These are phyloP conservation scores for Plasmodium inui DNA, from an alignment of 169 alveolate genomes.

Conservation along the genomic window DNA sequence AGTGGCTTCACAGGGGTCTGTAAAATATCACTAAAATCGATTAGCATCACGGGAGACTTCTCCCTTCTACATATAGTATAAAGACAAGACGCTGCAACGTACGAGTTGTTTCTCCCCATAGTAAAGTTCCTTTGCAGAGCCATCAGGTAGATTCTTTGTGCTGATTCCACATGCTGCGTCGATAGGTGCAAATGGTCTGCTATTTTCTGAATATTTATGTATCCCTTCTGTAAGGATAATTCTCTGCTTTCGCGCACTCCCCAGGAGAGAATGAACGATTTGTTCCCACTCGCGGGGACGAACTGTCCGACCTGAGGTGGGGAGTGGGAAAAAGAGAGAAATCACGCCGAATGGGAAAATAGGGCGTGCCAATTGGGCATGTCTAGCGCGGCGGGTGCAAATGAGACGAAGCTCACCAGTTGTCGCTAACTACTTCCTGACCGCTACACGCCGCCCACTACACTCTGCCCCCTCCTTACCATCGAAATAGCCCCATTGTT, in stretches of 20 bases:
- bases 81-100: conserved; percentile 95
- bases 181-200: conserved; percentile 90
- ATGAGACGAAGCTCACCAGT: background rate
- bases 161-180: conserved; percentile 90
- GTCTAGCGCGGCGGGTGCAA: background rate
- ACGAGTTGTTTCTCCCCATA: conserved; percentile 93
- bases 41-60: conserved; percentile 93
- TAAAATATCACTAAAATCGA: conserved; percentile 95
- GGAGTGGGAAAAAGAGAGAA: background rate
- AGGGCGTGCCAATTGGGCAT: background rate
- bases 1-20: conserved; percentile 91
- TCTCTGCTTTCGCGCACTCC: conserved; percentile 88
- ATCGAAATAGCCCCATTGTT: conserved; percentile 86
- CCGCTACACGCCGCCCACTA: background rate
- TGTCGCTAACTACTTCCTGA: too few relatives aligned
- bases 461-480: conserved; percentile 11
- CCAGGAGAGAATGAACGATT: conserved; percentile 86
- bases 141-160: conserved; percentile 92
- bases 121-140: conserved; percentile 96
- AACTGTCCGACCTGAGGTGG: conserved; percentile 85
- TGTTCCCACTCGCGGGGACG: conserved; percentile 87
- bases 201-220: conserved; percentile 88
- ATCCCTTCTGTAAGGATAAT: conserved; percentile 86
- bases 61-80: conserved; percentile 95
- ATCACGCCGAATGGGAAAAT: background rate